Percentiles rank a stretch among this genome's conserved stretches.
These are phyloP conservation scores for Chlorella sp. DNA, from an alignment of 139 green algal species.

Conservation along the genomic window DNA sequence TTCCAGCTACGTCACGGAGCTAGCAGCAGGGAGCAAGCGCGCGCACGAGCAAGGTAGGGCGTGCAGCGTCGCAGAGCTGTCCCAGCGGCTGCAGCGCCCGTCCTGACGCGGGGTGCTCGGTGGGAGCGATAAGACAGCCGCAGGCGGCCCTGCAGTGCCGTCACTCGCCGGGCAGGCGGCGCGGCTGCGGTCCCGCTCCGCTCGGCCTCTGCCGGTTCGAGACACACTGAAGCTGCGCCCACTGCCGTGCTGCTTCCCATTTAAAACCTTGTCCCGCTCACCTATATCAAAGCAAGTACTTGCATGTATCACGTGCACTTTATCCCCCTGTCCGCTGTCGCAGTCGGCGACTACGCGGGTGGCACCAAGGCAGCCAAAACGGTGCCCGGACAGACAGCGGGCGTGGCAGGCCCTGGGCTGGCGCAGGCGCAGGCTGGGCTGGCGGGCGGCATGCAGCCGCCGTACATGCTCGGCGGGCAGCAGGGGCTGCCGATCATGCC, in stretches of 20 bases:
- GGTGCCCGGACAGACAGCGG: neutral
- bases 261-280: too few species aligned
- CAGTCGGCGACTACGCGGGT: neutral
- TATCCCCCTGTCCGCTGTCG: neutral
- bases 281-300: too few species aligned
- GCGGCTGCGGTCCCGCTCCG: too few species aligned
- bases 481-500: neutral
- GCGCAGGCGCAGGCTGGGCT: neutral
- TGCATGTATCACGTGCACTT: neutral
- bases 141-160: too few species aligned
- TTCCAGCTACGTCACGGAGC: conserved; percentile 36
- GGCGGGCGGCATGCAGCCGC: conserved; percentile 20
- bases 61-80: too few species aligned
- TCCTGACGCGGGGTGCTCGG: too few species aligned
- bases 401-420: neutral
- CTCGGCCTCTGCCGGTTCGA: too few species aligned
- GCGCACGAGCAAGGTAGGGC: neutral
- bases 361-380: neutral
- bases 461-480: neutral
- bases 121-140: too few species aligned
- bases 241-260: neutral
- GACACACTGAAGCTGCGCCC: neutral
- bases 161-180: too few species aligned
- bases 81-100: neutral
- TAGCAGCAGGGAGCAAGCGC: conserved; percentile 35